These are phyloP conservation scores for Hyphopichia wangnamkhiaoensis DNA, from an alignment of 1,139 yeast genomes.

Conservation along the genomic window DNA sequence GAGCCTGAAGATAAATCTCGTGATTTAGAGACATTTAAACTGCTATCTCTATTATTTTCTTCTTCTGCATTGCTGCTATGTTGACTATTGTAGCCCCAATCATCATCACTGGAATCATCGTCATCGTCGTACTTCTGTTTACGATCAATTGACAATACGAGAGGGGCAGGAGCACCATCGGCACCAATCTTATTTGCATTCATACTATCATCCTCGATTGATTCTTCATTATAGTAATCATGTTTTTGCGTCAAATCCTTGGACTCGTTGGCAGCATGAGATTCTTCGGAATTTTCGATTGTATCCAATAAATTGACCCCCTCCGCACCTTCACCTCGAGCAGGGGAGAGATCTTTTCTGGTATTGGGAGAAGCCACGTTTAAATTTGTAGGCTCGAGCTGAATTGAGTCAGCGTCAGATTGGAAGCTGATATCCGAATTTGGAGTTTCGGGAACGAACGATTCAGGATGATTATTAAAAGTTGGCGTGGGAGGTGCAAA, in stretches of 20 bases:
- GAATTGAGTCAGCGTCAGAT: conserved; percentile 41
- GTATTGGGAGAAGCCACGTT: conserved; percentile 15
- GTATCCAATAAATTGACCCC: not conserved
- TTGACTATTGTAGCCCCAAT: conserved; percentile 31
- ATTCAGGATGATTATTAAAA: conserved; percentile 13
- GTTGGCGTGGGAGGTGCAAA: conserved; percentile 37
- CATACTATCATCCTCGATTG: not conserved
- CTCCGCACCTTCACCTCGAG: not conserved
- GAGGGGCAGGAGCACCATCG: conserved; percentile 15
- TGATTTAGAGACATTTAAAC: not conserved
- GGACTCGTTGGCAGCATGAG: not conserved
- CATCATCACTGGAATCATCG: conserved; percentile 16
- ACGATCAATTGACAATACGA: conserved; percentile 28
- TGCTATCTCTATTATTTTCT: not conserved
- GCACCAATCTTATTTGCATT: not conserved
- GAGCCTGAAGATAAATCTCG: not conserved
- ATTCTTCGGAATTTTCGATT: not conserved
- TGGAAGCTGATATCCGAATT: conserved; percentile 33
- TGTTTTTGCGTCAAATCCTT: not conserved
- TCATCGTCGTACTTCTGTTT: conserved; percentile 10
- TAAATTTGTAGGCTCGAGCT: conserved; percentile 32
- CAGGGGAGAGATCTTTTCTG: not conserved
- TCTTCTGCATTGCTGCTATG: conserved; percentile 20
- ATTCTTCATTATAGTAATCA: not conserved
- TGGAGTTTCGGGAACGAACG: conserved; percentile 31